Evolutionary conservation across 306 rosid genomes (phyloP), one percentile per base, ranked within the genome.

Genomic region (Vachellia collinsii): DNA sequence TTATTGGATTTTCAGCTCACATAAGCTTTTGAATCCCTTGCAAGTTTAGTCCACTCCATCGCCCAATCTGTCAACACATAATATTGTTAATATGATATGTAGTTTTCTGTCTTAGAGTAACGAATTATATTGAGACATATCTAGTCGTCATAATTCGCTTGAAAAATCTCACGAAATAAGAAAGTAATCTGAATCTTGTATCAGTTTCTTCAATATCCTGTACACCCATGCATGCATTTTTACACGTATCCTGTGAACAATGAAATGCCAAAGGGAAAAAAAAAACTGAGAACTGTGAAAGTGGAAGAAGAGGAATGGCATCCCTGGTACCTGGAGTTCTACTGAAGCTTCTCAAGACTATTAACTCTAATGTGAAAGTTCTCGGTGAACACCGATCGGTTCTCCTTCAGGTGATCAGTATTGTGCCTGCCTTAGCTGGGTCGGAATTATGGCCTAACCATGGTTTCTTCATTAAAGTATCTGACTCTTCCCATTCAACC

Each of bases 401-500:
- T 61, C 93, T 95, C 71, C 85, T 95, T 65, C 98, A 95, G 79
- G 96, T 90, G 78, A 92, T 95, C 74, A 88, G 99, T 84, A 93
- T 93, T 4, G 89, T 87, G 19, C 99, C 98, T 11, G 98, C 96
- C 20, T 87, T 95, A 67, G 82, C 83, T 8, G 99, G 98, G n/a
- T 92, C 91, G 0, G 99, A 92, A 69, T 65, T 95, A 22, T 95
- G 98, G 98, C 98, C 98, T 66, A 91, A 95, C 61, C 84, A 84
- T 20, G 89, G 99, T 23, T 95, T 91, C 91, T 95, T 91, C 82
- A 29, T 95, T 10, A 95, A 95, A 86, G 97, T 95, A 42, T 95
- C 99, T 0, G 98, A 95, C 77, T 95, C 99, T 44, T 91, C 97
- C 48, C 98, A 93, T 76, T 91, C 98, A 41, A 95, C 96, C 74